A percentile compares a stretch with the other conserved stretches of the same genome.
Conservation (phyloP, 495 filamentous ascomycete genomes). For the Xylaria bambusicola region DNA sequence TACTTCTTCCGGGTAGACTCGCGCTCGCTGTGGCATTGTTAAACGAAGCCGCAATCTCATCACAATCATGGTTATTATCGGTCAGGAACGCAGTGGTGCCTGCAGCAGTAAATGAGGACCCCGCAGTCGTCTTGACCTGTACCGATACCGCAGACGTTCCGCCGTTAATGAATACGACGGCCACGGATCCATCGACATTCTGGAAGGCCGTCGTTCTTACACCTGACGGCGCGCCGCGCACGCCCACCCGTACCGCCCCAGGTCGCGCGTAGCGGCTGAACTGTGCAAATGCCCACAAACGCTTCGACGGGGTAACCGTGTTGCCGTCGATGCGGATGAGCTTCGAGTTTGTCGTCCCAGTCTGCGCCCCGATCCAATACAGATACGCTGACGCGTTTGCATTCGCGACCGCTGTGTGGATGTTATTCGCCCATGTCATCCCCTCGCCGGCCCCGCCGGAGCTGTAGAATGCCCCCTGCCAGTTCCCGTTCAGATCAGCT, state of each 20-base stretch:
- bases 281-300: slow-evolving; percentile 53
- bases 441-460: slow-evolving; percentile 49
- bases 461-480: slow-evolving; percentile 46
- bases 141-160: slow-evolving; percentile 25
- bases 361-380: slow-evolving; percentile 56
- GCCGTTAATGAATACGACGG: slow-evolving; percentile 48
- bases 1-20: slow-evolving; percentile 25
- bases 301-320: slow-evolving; percentile 37
- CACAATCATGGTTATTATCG: slow-evolving; percentile 33
- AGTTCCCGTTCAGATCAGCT: slow-evolving; percentile 48
- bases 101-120: slow-evolving; percentile 10
- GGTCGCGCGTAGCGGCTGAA: slow-evolving; percentile 49
- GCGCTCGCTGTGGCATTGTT: slow-evolving; percentile 17
- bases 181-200: slow-evolving; percentile 48
- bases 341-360: slow-evolving; percentile 42
- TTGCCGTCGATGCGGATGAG: slow-evolving; percentile 41
- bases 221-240: slow-evolving; percentile 29
- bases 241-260: slow-evolving; percentile 46
- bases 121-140: slow-evolving; percentile 24
- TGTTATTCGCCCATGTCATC: slow-evolving; percentile 54
- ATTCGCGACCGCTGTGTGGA: slow-evolving; percentile 45
- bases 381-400: slow-evolving; percentile 51
- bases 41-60: slow-evolving; percentile 18
- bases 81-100: slow-evolving; percentile 31
- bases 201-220: slow-evolving; percentile 45